Evolutionary conservation across 129 eudicot genomes (phyloP).

Genomic region (Solidago caesia): DNA sequence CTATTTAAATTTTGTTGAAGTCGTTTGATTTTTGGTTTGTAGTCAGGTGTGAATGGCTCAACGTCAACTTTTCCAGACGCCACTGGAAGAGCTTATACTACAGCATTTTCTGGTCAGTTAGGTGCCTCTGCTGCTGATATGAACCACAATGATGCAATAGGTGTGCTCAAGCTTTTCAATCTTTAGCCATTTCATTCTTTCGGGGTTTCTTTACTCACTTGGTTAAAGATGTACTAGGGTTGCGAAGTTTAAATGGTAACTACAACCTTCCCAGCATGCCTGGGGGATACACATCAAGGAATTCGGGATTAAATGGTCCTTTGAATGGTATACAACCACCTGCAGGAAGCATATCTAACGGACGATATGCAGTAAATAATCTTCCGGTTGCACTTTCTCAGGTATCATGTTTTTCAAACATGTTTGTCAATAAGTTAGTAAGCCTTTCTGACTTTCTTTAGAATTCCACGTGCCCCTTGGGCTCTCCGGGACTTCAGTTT

Average conservation of each 20-base stretch:
- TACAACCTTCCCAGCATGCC: conserved; percentile 69
- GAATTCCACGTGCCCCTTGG: not conserved
- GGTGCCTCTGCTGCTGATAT: conserved; percentile 61
- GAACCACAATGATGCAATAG: conserved; percentile 51
- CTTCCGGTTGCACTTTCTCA: conserved; percentile 71
- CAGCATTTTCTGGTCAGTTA: conserved; percentile 66
- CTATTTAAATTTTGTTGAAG: conserved; percentile 12
- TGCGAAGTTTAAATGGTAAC: conserved; percentile 59
- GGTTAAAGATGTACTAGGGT: conserved; percentile 51
- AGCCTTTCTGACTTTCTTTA: not conserved
- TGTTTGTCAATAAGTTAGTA: conserved; percentile 1
- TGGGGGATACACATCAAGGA: conserved; percentile 62
- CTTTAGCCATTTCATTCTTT: conserved; percentile 1
- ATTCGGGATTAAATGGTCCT: conserved; percentile 56
- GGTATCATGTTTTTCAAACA: conserved; percentile 36
- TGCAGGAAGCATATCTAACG: conserved; percentile 66
- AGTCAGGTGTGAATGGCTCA: conserved; percentile 74
- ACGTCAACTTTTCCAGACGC: conserved; percentile 59
- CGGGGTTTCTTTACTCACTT: conserved; percentile 22
- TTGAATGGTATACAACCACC: conserved; percentile 69
- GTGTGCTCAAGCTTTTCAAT: conserved; percentile 21
- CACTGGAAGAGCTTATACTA: conserved; percentile 61
- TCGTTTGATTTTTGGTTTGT: conserved; percentile 32
- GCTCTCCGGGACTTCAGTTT: not conserved
- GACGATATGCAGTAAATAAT: conserved; percentile 70